Conservation (phyloP, 345 rosid genomes). For the Anastatica hierochuntica region DNA sequence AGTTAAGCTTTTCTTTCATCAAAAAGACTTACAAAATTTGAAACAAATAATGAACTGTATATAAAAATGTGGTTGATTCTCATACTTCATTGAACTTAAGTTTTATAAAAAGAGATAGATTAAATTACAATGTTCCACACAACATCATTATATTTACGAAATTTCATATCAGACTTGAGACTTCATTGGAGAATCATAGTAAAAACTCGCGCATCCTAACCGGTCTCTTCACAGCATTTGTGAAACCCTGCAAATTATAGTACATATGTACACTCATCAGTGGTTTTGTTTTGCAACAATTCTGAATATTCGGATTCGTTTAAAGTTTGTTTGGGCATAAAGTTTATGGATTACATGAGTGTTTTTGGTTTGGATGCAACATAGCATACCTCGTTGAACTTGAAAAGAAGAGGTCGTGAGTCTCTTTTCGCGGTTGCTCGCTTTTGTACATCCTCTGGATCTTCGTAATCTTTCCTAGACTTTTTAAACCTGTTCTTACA, state of each 20-base stretch:
- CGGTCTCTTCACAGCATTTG: slow-evolving; percentile 89
- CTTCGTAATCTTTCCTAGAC: slow-evolving; percentile 37
- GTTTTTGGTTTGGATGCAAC: not conserved
- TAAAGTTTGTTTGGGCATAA: no score
- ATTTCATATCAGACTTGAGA: no score
- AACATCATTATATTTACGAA: no score
- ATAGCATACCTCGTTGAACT: slow-evolving; percentile 71
- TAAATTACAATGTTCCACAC: no score
- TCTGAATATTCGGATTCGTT: no score
- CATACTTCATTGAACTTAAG: no score
- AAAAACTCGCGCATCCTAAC: slow-evolving; percentile 72
- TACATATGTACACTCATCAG: not conserved
- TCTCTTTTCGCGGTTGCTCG: slow-evolving; percentile 46
- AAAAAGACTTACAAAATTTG: no score
- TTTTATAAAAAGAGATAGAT: no score
- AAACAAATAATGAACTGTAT: no score
- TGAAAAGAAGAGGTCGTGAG: slow-evolving; percentile 67
- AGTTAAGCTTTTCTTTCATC: no score
- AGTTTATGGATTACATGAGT: no score
- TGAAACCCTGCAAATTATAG: slow-evolving; percentile 48
- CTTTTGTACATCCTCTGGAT: slow-evolving; percentile 29
- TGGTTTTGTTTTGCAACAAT: not conserved
- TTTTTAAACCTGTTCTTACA: slow-evolving; percentile 56
- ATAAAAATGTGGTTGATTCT: no score
- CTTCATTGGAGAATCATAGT: slow-evolving; percentile 16